Percentiles rank a stretch among this genome's conserved stretches.
Evolutionary conservation across 148 eudicot genomes (phyloP).

Genomic region (Silene latifolia): DNA sequence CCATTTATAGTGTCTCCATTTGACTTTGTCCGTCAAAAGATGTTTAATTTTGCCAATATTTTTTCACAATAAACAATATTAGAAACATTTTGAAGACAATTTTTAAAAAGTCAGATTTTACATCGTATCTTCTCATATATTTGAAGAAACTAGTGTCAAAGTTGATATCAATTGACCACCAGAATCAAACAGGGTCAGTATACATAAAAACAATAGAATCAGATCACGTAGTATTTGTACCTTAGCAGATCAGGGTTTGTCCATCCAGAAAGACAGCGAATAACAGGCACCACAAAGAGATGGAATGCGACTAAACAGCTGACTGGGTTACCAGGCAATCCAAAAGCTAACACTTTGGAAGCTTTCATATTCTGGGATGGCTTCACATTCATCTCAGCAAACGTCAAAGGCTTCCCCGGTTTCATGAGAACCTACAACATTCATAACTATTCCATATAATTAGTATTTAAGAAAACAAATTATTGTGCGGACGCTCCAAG

Average conservation of each 20-base stretch:
- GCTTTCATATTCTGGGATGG: constrained; percentile 22
- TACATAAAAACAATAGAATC: neutral
- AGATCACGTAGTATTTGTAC: constrained; percentile 25
- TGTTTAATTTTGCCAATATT: no score
- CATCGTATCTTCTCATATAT: no score
- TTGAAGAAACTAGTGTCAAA: no score
- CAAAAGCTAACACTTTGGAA: constrained; percentile 74
- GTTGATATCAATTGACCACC: neutral
- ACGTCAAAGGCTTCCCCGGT: constrained; percentile 95
- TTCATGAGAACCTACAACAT: constrained; percentile 71
- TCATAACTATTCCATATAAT: constrained; percentile 30
- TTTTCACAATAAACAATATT: no score
- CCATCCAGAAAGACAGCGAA: constrained; percentile 82
- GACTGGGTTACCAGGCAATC: constrained; percentile 96
- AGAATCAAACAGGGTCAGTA: neutral
- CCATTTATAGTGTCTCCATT: neutral
- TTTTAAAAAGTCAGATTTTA: neutral
- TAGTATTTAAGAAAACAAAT: constrained; percentile 2
- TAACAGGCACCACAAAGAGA: constrained; percentile 83
- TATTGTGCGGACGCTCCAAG: neutral
- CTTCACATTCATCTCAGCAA: constrained; percentile 59
- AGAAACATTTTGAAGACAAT: neutral
- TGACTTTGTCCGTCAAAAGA: no score
- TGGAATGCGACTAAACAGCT: constrained; percentile 91
- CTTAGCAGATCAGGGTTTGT: constrained; percentile 57